Evolutionary conservation across 768 basidiomycete species (phyloP), one percentile per base, ranked within the genome.

Genomic region (Mycena crocata): DNA sequence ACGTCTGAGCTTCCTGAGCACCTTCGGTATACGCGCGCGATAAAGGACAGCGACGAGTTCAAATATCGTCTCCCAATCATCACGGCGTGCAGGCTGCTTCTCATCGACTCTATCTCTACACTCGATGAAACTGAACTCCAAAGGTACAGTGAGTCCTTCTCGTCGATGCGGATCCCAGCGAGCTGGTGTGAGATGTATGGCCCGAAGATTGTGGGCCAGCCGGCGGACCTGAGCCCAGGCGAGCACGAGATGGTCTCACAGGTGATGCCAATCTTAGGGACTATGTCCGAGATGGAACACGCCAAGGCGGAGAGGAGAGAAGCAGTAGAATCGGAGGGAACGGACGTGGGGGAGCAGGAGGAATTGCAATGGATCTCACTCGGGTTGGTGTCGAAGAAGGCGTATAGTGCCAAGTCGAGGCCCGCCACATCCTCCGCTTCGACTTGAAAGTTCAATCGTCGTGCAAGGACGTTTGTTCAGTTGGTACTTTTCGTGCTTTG

Each of bases 221-320:
- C 64, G 40, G 64, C 64, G 64, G 56, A 65, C 37, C 35, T 65
- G 64, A 65, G 64, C 44, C 57, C 57, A 40, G 64, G 64, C 12
- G 64, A 65, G 42, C 59, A 65, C 46, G 56, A 37, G 49, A 65
- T 65, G 64, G 49, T 65, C 31, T 12, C 31, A 23, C 49, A 58
- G 56, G 40, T 46, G 57, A 65, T 65, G 64, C 56, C 56, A 34
- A 39, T 58, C 9, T 65, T n/a, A n/a, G n/a, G 48, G 57, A 32
- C 54, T 58, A 44, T 65, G 30, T 32, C 49, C 35, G 48, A 49
- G 55, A 57, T 49, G 37, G 37, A 50, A 44, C 49, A 30, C 30
- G 63, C 51, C 61, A 56, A 64, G 55, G 63, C 46, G 24, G 48
- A 28, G 24, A 49, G 44, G 48, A 57, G 52, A 49, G 26, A 65